phyloP scores from a whole-genome alignment of 2,329 filamentous ascomycete genomes.

The Ophiosphaerella narmari region DNA sequence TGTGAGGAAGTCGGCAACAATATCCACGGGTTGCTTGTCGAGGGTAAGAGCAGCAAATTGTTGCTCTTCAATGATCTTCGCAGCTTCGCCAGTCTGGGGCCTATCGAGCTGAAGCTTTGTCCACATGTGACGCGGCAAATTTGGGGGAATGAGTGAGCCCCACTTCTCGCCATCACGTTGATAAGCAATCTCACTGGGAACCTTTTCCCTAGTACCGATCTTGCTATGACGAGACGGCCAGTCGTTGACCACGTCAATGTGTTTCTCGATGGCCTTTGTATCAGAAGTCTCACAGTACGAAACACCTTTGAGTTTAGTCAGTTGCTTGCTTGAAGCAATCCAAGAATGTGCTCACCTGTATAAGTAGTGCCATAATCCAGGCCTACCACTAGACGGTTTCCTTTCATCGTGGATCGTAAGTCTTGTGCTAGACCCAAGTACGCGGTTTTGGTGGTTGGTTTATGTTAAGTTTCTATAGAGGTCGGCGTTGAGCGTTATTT shows the following conservation, averaged over 20 bases:
- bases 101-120: constrained; percentile 34
- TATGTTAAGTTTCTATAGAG: no score
- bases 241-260: constrained; percentile 25
- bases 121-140: constrained; percentile 31
- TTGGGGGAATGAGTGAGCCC: constrained; percentile 4
- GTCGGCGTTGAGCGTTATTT: no score
- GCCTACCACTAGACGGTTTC: constrained; percentile 11
- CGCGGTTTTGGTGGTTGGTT: no score
- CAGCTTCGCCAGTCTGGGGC: constrained; percentile 5
- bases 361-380: constrained; percentile 31
- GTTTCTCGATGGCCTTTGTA: constrained; percentile 5
- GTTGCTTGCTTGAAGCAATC: not conserved
- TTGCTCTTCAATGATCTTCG: no score
- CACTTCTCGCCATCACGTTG: not conserved
- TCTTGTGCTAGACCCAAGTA: not conserved
- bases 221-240: constrained; percentile 24
- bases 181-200: constrained; percentile 23
- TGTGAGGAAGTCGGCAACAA: constrained; percentile 31
- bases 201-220: constrained; percentile 31
- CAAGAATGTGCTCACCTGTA: constrained; percentile 12
- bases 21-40: constrained; percentile 25
- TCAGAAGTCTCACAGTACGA: constrained; percentile 30
- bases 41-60: no score
- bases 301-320: constrained; percentile 19
- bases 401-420: not conserved